These are phyloP conservation scores for Phanerochaete sordida DNA, from an alignment of 768 basidiomycete genomes.

Conservation along the genomic window DNA sequence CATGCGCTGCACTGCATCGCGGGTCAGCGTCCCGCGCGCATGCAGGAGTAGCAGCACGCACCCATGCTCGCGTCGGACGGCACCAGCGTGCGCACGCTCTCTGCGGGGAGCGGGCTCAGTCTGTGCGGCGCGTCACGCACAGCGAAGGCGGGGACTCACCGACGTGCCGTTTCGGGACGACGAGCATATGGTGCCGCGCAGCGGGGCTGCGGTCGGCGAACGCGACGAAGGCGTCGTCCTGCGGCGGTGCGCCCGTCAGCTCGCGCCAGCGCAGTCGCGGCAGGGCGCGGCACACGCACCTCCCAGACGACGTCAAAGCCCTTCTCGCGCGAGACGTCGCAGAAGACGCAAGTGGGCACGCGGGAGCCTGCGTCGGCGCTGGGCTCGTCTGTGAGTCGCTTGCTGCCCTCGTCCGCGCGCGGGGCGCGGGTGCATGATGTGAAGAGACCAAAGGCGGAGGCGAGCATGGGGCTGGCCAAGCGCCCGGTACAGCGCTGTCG, in stretches of 20 bases:
- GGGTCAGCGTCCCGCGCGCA: not conserved
- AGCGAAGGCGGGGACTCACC: constrained; percentile 21
- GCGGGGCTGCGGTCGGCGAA: constrained; percentile 35
- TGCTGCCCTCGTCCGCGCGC: not conserved
- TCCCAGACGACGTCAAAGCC: constrained; percentile 34
- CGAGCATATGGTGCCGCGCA: constrained; percentile 32
- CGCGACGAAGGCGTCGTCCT: constrained; percentile 29
- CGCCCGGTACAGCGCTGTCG: not conserved
- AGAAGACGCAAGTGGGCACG: constrained; percentile 29
- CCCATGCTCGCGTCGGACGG: constrained; percentile 46
- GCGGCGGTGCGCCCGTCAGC: too few species aligned
- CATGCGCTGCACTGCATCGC: constrained; percentile 39
- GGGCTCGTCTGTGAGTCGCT: not conserved
- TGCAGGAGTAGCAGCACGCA: constrained; percentile 25
- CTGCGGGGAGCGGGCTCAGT: constrained; percentile 29
- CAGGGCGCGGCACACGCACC: too few species aligned
- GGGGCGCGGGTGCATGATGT: not conserved
- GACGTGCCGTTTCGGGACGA: constrained; percentile 34
- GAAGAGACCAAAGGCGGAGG: constrained; percentile 4
- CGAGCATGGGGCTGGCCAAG: constrained; percentile 5
- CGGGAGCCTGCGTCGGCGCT: not conserved
- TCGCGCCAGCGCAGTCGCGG: not conserved
- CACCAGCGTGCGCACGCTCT: constrained; percentile 48
- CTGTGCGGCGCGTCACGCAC: not conserved
- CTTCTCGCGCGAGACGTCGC: constrained; percentile 24